Conservation (phyloP, 495 filamentous ascomycete genomes). For the Podospora fimiseda region DNA sequence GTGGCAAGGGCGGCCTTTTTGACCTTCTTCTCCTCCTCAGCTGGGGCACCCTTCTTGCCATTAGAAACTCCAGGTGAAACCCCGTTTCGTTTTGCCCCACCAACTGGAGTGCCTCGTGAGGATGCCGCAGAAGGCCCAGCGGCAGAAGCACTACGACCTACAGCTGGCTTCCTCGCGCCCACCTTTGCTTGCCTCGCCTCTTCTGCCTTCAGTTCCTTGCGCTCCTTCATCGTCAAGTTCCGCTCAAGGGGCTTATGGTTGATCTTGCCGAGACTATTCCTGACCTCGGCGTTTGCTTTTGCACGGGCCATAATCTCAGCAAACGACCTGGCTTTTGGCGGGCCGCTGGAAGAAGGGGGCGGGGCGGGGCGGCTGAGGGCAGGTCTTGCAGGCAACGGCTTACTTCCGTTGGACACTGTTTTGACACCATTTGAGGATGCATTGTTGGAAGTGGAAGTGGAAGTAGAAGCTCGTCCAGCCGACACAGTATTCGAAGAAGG, state of each 20-base stretch:
- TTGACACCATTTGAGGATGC: constrained; percentile 2
- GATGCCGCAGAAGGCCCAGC: constrained; percentile 14
- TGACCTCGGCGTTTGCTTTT: constrained; percentile 43
- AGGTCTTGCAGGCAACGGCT: background rate
- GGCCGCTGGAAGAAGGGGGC: constrained; percentile 21
- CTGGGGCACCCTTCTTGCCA: constrained; percentile 14
- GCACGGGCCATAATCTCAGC: constrained; percentile 63
- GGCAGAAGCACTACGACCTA: constrained; percentile 20
- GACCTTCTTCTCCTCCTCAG: constrained; percentile 42
- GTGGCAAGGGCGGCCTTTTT: constrained; percentile 53
- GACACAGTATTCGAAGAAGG: constrained; percentile 15
- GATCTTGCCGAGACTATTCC: constrained; percentile 47
- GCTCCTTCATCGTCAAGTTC: constrained; percentile 38
- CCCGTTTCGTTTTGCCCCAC: constrained; percentile 14
- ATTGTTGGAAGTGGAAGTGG: background rate
- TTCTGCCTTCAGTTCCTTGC: constrained; percentile 36
- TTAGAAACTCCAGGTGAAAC: constrained; percentile 5
- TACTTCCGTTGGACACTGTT: constrained; percentile 1
- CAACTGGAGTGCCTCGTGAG: constrained; percentile 13
- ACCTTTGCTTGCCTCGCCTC: constrained; percentile 20
- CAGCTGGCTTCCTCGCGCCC: background rate
- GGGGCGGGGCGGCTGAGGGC: constrained; percentile 10
- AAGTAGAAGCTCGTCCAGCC: background rate
- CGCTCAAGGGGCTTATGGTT: constrained; percentile 50
- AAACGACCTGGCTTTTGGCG: constrained; percentile 61